Evolutionary conservation across 164 flowering plant species (phyloP), one percentile per base, ranked within the genome.

Genomic region (Sedum album): DNA sequence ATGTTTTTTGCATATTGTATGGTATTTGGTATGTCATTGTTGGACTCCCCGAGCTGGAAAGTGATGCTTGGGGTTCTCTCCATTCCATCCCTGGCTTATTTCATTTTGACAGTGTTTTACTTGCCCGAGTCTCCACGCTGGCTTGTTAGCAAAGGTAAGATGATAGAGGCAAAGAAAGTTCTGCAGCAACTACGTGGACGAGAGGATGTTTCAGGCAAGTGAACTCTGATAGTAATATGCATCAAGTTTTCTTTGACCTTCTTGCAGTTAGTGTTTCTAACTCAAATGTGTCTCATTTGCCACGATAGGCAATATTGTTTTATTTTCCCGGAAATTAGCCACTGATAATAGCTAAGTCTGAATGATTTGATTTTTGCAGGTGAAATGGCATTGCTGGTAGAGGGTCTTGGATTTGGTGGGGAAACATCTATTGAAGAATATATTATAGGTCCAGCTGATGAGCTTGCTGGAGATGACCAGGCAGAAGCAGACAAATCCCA

Each of bases 81-180:
- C 4, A 83, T 88, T 67, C 98, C 97, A 1, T 88, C 98, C 44
- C 73, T 91, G 48, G 2, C 84, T 11, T 93, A 86, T 76, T 81
- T 93, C 72, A 78, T 66, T 33, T 75, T 90, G 28, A 77, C 87
- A 2, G 80, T 93, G 11, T 85, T 93, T 70, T 90, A 71, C 80
- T 81, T 93, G 83, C 96, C 98, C 28, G 97, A 93, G 74, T 93
- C 98, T 76, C 98, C 98, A 42, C 83, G 98, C 60, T 93, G 98
- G 98, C 94, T 93, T 63, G 98, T 93, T 38, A 89, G 98, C 72
- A 93, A 91, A 76, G 98, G 97, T 60, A 83, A 67, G 75, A 93
- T 93, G 97, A 41, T 69, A 6, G 96, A 90, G 82, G 98, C 98
- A n/a, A 88, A 90, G 73, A 70, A 67, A 44, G 96, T 93, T 74